phyloP scores from a whole-genome alignment of 1,284 basidiomycete genomes.

The Irpex rosettiformis region DNA sequence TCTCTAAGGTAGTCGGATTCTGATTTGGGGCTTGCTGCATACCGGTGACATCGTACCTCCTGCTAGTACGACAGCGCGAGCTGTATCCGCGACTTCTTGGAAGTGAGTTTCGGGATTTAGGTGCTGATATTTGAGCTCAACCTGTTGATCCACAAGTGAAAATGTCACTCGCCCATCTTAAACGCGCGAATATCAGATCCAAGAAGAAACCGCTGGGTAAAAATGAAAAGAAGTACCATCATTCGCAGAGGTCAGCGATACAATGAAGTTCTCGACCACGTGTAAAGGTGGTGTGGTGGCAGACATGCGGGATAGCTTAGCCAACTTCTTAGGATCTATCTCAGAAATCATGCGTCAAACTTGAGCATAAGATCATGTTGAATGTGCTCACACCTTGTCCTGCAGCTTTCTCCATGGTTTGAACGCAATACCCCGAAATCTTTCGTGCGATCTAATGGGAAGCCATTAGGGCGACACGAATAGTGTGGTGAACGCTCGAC shows the following conservation, averaged over 20 bases:
- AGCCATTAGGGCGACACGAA: not conserved
- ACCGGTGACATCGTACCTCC: slow-evolving; percentile 99
- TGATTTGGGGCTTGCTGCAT: slow-evolving; percentile 21
- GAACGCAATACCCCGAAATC: slow-evolving; percentile 80
- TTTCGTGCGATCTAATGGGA: slow-evolving; percentile 57
- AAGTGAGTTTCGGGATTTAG: slow-evolving; percentile 94
- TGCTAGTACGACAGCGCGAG: slow-evolving; percentile 83
- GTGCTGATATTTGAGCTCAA: slow-evolving; percentile 87
- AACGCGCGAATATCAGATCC: not conserved
- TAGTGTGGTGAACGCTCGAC: slow-evolving; percentile 6
- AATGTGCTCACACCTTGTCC: slow-evolving; percentile 31
- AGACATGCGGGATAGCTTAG: slow-evolving; percentile 31
- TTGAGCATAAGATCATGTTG: not conserved
- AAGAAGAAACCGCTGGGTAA: slow-evolving; percentile 11
- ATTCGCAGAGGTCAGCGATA: slow-evolving; percentile 77
- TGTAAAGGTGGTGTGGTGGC: slow-evolving; percentile 74
- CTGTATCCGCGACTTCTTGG: slow-evolving; percentile 74
- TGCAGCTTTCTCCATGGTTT: slow-evolving; percentile 49
- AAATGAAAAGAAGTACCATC: slow-evolving; percentile 43
- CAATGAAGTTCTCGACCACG: slow-evolving; percentile 80
- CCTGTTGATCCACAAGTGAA: slow-evolving; percentile 41
- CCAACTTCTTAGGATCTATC: slow-evolving; percentile 26
- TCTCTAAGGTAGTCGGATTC: not conserved
- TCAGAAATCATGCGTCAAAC: slow-evolving; percentile 7
- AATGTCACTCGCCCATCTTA: slow-evolving; percentile 67